Evolutionary conservation across 441 rosid genomes (phyloP), one percentile per base, ranked within the genome.

Genomic region (Aquilaria agallochum): DNA sequence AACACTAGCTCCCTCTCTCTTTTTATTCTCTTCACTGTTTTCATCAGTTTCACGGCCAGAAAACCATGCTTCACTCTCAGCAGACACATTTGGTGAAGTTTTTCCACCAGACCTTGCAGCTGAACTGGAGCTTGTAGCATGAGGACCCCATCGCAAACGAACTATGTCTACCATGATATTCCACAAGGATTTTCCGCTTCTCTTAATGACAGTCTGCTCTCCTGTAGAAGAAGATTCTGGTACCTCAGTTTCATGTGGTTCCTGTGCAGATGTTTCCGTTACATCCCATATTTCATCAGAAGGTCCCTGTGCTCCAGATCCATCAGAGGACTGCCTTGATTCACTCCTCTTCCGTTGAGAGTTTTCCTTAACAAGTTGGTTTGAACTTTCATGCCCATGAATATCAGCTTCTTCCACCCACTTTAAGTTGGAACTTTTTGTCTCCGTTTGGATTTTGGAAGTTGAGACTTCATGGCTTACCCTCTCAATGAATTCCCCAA

Each of bases 201-300:
- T 86, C 79, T 75, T 89, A 33, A 75, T 73, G 47, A 74, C 64
- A 60, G 73, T 71, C 68, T 75, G 73, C 55, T 66, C 84, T 36
- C 62, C 64, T 59, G 72, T 50, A 54, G 70, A 67, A 61, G 58
- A 76, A 53, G 56, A 79, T 72, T 78, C 84, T 30, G 67, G 56
- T 58, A 69, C 79, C 70, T 74, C 83, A 57, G 66, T 71, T 56
- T 70, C 73, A 61, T 80, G 71, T 64, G 69, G 70, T 70, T 73
- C 82, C 74, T 68, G 86, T 64, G 69, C 53, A 71, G 89, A 76
- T 63, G 90, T 73, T 7, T 81, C 80, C 0, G 77, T 78, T 59
- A 80, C 87, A 68, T 85, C 78, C 97, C 98, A 93, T 80, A 88
- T 78, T 69, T 91, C 95, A 77, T 88, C 96, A 68, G 90, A 73